Evolutionary conservation across 306 rosid species (phyloP).

Genomic region (Adenanthera pavonina): DNA sequence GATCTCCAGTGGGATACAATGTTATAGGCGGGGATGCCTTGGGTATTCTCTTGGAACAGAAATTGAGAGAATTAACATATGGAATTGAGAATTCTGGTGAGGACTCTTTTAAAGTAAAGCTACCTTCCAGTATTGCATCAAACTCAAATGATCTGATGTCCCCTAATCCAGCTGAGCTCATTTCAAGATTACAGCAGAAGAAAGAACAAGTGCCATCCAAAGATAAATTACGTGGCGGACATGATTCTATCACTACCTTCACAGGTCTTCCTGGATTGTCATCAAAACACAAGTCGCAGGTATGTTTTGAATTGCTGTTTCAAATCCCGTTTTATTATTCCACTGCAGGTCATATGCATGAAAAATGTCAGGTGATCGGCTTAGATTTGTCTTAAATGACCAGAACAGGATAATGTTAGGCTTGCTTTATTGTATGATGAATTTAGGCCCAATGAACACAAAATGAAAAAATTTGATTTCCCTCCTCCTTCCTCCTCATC

Average conservation of each 20-base stretch:
- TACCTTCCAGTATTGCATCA: slow-evolving; percentile 54
- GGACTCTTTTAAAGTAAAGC: slow-evolving; percentile 47
- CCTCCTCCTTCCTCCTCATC: background rate
- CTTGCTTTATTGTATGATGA: background rate
- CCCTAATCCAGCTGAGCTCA: slow-evolving; percentile 40
- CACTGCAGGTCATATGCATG: background rate
- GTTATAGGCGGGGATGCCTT: slow-evolving; percentile 79
- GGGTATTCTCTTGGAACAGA: slow-evolving; percentile 87
- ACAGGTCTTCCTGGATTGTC: slow-evolving; percentile 52
- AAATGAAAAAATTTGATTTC: background rate
- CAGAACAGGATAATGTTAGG: background rate
- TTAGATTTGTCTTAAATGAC: background rate
- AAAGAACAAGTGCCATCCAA: slow-evolving; percentile 45
- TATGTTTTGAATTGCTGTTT: slow-evolving; percentile 41
- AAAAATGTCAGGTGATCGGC: background rate
- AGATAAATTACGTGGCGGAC: slow-evolving; percentile 39
- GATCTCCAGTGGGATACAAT: slow-evolving; percentile 77
- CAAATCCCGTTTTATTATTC: background rate
- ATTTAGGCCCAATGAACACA: background rate
- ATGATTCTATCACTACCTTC: slow-evolving; percentile 56
- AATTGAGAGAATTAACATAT: slow-evolving; percentile 71
- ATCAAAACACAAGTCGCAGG: slow-evolving; percentile 64
- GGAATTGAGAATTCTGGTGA: slow-evolving; percentile 53
- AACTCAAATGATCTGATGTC: slow-evolving; percentile 41
- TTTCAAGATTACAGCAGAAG: slow-evolving; percentile 48